Conservation (phyloP, 2,329 filamentous ascomycete species). For the Nectriaceae sp. region DNA sequence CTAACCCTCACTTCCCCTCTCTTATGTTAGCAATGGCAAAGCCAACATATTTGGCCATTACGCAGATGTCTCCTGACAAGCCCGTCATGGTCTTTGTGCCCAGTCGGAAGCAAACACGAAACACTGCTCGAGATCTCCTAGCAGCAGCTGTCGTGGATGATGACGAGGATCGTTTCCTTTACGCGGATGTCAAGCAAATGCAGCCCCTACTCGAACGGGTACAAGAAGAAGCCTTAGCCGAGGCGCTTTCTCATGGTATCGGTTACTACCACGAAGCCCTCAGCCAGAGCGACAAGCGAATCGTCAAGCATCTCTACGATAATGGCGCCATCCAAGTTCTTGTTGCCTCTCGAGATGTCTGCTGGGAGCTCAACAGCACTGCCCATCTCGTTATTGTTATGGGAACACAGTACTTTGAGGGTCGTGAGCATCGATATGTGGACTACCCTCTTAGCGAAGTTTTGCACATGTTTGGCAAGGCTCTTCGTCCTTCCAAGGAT, state of each 20-base stretch:
- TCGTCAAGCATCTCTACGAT: slow-evolving; percentile 88
- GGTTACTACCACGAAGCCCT: slow-evolving; percentile 97
- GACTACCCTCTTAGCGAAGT: slow-evolving; percentile 95
- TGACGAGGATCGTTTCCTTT: slow-evolving; percentile 90
- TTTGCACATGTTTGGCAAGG: slow-evolving; percentile 96
- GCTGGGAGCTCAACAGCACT: slow-evolving; percentile 88
- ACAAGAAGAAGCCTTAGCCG: slow-evolving; percentile 82
- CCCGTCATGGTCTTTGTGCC: slow-evolving; percentile 91
- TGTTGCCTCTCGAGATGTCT: slow-evolving; percentile 77
- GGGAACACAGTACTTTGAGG: slow-evolving; percentile 97
- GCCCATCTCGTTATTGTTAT: slow-evolving; percentile 94
- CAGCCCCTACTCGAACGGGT: slow-evolving; percentile 78
- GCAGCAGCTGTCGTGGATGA: slow-evolving; percentile 87
- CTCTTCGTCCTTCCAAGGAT: slow-evolving; percentile 76
- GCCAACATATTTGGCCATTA: slow-evolving; percentile 85
- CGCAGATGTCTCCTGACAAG: slow-evolving; percentile 85
- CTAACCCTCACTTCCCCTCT: slow-evolving; percentile 94
- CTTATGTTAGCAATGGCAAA: slow-evolving; percentile 99
- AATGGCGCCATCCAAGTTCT: slow-evolving; percentile 89
- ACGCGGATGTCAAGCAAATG: slow-evolving; percentile 81
- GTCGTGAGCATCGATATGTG: slow-evolving; percentile 93
- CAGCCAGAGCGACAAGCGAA: slow-evolving; percentile 84
- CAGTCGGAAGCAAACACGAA: slow-evolving; percentile 87
- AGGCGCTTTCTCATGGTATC: slow-evolving; percentile 89
- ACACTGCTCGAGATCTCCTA: slow-evolving; percentile 83